Evolutionary conservation across 306 rosid species (phyloP).

Genomic region (Castanea sativa): DNA sequence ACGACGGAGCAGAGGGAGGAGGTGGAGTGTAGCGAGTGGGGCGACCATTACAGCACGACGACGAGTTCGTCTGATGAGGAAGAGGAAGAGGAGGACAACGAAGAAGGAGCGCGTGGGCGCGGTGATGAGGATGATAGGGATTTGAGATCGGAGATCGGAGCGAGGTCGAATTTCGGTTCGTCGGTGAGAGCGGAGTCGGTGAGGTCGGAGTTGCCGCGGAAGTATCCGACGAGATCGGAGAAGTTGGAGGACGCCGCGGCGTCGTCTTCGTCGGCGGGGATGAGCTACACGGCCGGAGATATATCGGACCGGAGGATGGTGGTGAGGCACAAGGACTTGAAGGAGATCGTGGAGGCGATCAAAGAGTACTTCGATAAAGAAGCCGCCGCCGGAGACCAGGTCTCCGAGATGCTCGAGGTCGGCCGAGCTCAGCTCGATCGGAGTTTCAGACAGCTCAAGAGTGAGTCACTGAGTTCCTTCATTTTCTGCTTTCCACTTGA

Average conservation of each 20-base stretch:
- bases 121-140: slow-evolving; percentile 52
- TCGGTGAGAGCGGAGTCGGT: slow-evolving; percentile 33
- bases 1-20: slow-evolving; percentile 74
- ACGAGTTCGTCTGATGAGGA: slow-evolving; percentile 62
- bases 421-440: slow-evolving; percentile 85
- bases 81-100: slow-evolving; percentile 17
- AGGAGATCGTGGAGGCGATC: slow-evolving; percentile 85
- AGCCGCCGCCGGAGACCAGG: slow-evolving; percentile 74
- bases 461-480: slow-evolving; percentile 32
- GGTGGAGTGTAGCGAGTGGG: slow-evolving; percentile 98
- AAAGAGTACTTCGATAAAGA: slow-evolving; percentile 80
- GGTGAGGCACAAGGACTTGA: slow-evolving; percentile 85
- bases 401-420: slow-evolving; percentile 81
- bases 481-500: not conserved
- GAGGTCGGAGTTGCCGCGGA: slow-evolving; percentile 20
- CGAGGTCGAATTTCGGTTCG: slow-evolving; percentile 70
- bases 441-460: slow-evolving; percentile 81
- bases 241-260: slow-evolving; percentile 32
- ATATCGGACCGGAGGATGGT: slow-evolving; percentile 79
- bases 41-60: slow-evolving; percentile 76
- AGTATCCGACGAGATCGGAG: slow-evolving; percentile 25
- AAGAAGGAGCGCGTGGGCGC: no score
- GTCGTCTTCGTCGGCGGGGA: slow-evolving; percentile 31
- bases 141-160: slow-evolving; percentile 64
- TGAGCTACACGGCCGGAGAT: slow-evolving; percentile 35